These are phyloP conservation scores for Senna tora DNA, from an alignment of 306 rosid species.

Conservation along the genomic window DNA sequence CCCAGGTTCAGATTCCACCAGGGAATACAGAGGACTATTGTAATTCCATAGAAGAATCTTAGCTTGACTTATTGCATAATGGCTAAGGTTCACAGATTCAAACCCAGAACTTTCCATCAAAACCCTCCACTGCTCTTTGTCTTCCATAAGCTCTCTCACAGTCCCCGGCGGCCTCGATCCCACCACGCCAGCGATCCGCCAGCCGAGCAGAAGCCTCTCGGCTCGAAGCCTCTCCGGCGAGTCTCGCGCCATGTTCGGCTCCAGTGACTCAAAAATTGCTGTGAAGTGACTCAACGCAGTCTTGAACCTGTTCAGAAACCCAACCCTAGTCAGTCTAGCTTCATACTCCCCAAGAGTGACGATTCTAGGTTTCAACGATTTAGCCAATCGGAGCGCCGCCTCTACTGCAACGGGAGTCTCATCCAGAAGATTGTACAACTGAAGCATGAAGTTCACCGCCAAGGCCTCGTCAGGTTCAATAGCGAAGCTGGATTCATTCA, in stretches of 20 bases:
- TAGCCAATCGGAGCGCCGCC: constrained; percentile 64
- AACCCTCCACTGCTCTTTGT: constrained; percentile 72
- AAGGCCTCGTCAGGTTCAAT: constrained; percentile 62
- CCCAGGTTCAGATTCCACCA: constrained; percentile 72
- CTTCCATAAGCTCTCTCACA: constrained; percentile 73
- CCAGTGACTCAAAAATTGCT: constrained; percentile 82
- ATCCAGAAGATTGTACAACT: constrained; percentile 75
- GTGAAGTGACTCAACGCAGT: constrained; percentile 70
- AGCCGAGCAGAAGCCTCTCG: constrained; percentile 71
- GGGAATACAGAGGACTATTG: constrained; percentile 57
- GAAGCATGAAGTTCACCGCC: constrained; percentile 95
- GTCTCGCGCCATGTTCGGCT: constrained; percentile 68
- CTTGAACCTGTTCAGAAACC: constrained; percentile 63
- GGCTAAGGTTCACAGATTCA: constrained; percentile 70
- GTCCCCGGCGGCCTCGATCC: constrained; percentile 51
- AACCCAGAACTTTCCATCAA: constrained; percentile 76
- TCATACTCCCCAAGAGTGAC: constrained; percentile 92
- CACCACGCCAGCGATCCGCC: constrained; percentile 57
- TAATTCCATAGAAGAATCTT: constrained; percentile 79
- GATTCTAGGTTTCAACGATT: constrained; percentile 72
- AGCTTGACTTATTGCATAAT: constrained; percentile 92
- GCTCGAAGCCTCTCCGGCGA: constrained; percentile 71
- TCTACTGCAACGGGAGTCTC: constrained; percentile 60
- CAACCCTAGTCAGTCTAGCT: constrained; percentile 64
- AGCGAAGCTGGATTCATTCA: constrained; percentile 60